A percentile compares a stretch with the other conserved stretches of the same genome.
Conservation (phyloP, 2,329 filamentous ascomycete genomes). For the Zasmidium cellare region DNA sequence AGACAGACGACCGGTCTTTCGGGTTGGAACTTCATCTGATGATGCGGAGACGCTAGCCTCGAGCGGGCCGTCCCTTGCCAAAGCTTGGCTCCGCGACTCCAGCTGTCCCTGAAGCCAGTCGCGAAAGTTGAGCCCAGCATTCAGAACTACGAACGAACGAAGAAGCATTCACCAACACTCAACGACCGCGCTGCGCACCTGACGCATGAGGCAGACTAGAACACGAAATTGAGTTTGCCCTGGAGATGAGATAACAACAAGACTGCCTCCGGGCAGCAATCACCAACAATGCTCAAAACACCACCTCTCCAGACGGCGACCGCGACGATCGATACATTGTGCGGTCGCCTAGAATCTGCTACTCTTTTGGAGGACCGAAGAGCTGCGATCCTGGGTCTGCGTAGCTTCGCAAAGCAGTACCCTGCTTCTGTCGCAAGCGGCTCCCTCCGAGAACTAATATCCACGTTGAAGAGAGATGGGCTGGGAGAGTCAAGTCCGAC, state of each 20-base stretch:
- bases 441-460: conserved; percentile 84
- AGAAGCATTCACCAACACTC: background rate
- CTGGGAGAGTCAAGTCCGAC: conserved; percentile 29
- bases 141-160: no score
- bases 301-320: conserved; percentile 95
- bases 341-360: conserved; percentile 81
- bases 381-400: conserved; percentile 85
- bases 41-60: no score
- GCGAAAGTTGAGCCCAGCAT: no score
- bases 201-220: no score
- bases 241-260: conserved; percentile 22
- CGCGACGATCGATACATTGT: conserved; percentile 89
- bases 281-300: conserved; percentile 56
- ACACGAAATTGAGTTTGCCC: no score
- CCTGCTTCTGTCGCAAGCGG: conserved; percentile 94
- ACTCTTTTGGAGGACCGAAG: conserved; percentile 92
- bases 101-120: no score
- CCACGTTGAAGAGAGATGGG: conserved; percentile 75
- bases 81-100: background rate
- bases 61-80: background rate
- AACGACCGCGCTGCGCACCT: no score
- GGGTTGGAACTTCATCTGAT: no score
- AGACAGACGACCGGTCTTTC: background rate
- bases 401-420: conserved; percentile 95
- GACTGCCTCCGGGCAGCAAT: conserved; percentile 25